Evolutionary conservation across 2,329 filamentous ascomycete species (phyloP).

Genomic region (Escovopsis sp.): DNA sequence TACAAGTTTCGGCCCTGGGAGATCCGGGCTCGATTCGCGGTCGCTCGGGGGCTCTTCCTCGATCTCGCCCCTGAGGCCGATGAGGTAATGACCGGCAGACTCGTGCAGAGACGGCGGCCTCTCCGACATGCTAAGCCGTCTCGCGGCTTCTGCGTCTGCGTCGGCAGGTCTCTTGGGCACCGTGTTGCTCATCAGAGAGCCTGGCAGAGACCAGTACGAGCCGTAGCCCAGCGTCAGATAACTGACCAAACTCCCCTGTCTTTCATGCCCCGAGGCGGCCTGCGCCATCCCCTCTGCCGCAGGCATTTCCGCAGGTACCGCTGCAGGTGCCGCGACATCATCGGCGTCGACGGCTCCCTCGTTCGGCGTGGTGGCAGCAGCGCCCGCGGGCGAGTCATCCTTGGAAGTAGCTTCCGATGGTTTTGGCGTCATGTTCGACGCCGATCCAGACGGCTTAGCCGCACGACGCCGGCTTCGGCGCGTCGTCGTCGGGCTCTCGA

Average conservation of each 20-base stretch:
- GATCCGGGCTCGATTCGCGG: constrained; percentile 15
- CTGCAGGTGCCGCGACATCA: too few relatives aligned
- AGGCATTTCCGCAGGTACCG: constrained; percentile 1
- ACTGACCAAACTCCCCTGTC: constrained; percentile 40
- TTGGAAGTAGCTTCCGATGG: constrained; percentile 2
- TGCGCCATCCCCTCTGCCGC: constrained; percentile 19
- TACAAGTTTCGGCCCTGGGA: constrained; percentile 13
- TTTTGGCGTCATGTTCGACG: constrained; percentile 2
- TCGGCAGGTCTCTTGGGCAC: constrained; percentile 4
- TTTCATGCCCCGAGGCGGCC: too few relatives aligned
- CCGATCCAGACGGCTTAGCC: constrained; percentile 11
- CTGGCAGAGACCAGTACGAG: constrained; percentile 44
- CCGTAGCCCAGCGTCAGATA: constrained; percentile 54
- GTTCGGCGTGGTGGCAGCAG: constrained; percentile 1
- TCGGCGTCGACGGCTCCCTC: not conserved
- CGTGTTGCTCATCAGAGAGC: constrained; percentile 7
- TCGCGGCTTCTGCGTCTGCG: constrained; percentile 6
- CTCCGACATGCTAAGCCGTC: not conserved
- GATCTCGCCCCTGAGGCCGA: constrained; percentile 53
- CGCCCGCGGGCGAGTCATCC: not conserved
- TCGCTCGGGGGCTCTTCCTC: constrained; percentile 26
- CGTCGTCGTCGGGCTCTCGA: constrained; percentile 58
- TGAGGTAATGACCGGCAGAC: constrained; percentile 38
- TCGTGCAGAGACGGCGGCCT: constrained; percentile 12
- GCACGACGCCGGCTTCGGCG: constrained; percentile 30